phyloP scores from a whole-genome alignment of 495 filamentous ascomycete species.

The Lentithecium fluviatile region DNA sequence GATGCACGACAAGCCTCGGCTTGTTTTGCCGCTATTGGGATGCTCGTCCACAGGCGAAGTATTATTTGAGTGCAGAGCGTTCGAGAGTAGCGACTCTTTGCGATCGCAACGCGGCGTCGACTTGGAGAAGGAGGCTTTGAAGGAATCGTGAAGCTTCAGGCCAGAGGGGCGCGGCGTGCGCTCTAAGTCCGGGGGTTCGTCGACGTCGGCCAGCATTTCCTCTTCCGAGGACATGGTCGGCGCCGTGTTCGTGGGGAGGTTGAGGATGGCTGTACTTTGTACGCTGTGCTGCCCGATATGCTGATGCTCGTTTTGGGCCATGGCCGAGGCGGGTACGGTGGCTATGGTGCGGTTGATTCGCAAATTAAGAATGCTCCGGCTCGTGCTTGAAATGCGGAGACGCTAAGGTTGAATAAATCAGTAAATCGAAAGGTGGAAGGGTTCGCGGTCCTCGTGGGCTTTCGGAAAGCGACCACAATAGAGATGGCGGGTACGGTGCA shows the following conservation, averaged over 20 bases:
- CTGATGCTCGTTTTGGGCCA: slow-evolving; percentile 27
- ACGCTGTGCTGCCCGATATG: slow-evolving; percentile 14
- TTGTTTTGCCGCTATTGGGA: not conserved
- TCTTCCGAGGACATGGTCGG: slow-evolving; percentile 24
- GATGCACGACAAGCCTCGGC: slow-evolving; percentile 50
- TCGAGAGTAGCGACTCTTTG: slow-evolving; percentile 34
- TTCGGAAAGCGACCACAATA: not conserved
- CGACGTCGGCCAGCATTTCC: slow-evolving; percentile 36
- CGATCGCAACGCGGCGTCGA: slow-evolving; percentile 13
- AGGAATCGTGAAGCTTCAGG: slow-evolving; percentile 15
- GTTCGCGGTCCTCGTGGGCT: not conserved
- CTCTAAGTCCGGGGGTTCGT: slow-evolving; percentile 37
- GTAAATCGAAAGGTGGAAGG: not conserved
- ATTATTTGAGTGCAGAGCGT: slow-evolving; percentile 21
- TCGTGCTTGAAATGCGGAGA: not conserved
- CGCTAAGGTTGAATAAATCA: not conserved
- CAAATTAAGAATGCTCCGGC: not conserved
- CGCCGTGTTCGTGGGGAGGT: slow-evolving; percentile 22
- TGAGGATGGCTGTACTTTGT: slow-evolving; percentile 10
- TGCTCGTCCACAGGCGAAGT: slow-evolving; percentile 28
- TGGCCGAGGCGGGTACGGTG: not conserved
- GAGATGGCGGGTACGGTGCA: not conserved
- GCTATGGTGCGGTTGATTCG: not conserved
- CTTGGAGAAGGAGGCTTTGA: slow-evolving; percentile 31
- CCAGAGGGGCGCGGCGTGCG: slow-evolving; percentile 31